These are phyloP conservation scores for Mucor piriformis DNA, from an alignment of 371 early-diverging fungal species.

Conservation along the genomic window DNA sequence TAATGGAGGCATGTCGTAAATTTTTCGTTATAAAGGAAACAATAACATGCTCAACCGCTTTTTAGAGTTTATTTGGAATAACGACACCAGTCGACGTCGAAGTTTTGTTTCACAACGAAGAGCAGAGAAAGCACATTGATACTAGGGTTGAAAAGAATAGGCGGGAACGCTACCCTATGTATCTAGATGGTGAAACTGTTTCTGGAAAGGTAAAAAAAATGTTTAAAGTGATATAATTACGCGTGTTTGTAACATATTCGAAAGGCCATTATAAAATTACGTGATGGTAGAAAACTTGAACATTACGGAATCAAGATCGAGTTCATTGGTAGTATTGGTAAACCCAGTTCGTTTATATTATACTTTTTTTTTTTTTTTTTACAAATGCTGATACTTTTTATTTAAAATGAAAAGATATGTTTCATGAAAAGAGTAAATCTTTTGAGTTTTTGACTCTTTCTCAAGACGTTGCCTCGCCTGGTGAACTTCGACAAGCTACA, in stretches of 20 bases:
- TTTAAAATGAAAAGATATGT: too few relatives aligned
- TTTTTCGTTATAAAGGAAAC: neutral
- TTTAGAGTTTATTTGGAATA: constrained; percentile 82
- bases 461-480: constrained; percentile 88
- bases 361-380: neutral
- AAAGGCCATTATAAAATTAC: constrained; percentile 85
- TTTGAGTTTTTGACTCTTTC: constrained; percentile 89
- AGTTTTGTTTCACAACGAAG: constrained; percentile 79
- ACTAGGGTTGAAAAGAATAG: constrained; percentile 79
- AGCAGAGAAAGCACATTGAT: constrained; percentile 79
- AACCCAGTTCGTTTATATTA: neutral
- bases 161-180: constrained; percentile 85
- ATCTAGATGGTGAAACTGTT: constrained; percentile 95
- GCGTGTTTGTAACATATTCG: neutral
- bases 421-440: constrained; percentile 93
- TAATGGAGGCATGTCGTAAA: neutral
- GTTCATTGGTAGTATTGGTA: constrained; percentile 95
- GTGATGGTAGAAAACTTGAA: constrained; percentile 90
- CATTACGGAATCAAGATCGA: constrained; percentile 98
- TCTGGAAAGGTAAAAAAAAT: constrained; percentile 77
- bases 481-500: neutral
- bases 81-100: constrained; percentile 89
- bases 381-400: too few relatives aligned
- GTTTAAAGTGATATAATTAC: neutral
- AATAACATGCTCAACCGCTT: neutral